Percentiles rank a stretch among this genome's conserved stretches.
Evolutionary conservation across 2,329 filamentous ascomycete species (phyloP).

Genomic region (Fusarium palustre): DNA sequence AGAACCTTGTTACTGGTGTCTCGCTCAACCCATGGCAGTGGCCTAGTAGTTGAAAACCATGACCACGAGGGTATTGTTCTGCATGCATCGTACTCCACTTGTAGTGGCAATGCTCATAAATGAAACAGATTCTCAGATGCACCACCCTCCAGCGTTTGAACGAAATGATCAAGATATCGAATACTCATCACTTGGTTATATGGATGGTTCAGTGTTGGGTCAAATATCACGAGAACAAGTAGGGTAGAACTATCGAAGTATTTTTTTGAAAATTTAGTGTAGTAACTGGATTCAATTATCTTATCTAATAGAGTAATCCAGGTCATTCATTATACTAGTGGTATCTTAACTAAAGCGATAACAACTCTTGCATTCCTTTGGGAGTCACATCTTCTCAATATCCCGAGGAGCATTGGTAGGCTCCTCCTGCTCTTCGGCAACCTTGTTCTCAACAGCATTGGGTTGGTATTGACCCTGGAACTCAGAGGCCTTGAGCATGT

Average conservation of each 20-base stretch:
- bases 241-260: neutral
- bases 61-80: no score
- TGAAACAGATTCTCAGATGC: no score
- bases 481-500: slow-evolving; percentile 66
- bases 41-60: no score
- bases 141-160: no score
- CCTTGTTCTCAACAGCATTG: slow-evolving; percentile 49
- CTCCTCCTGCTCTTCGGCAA: slow-evolving; percentile 34
- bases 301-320: slow-evolving; percentile 11
- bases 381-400: slow-evolving; percentile 36
- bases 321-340: slow-evolving; percentile 26
- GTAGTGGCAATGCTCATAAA: no score
- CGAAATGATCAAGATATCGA: no score
- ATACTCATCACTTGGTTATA: neutral
- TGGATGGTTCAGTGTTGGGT: accelerated
- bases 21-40: no score
- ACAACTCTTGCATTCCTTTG: slow-evolving; percentile 17
- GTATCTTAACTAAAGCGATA: slow-evolving; percentile 34
- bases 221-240: neutral
- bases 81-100: no score
- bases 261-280: neutral
- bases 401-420: slow-evolving; percentile 30
- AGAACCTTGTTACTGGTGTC: no score
- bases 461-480: slow-evolving; percentile 57
- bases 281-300: slow-evolving; percentile 6